Evolutionary conservation across 2,329 filamentous ascomycete genomes (phyloP), one percentile per base, ranked within the genome.

Genomic region (Trichoderma sp.): DNA sequence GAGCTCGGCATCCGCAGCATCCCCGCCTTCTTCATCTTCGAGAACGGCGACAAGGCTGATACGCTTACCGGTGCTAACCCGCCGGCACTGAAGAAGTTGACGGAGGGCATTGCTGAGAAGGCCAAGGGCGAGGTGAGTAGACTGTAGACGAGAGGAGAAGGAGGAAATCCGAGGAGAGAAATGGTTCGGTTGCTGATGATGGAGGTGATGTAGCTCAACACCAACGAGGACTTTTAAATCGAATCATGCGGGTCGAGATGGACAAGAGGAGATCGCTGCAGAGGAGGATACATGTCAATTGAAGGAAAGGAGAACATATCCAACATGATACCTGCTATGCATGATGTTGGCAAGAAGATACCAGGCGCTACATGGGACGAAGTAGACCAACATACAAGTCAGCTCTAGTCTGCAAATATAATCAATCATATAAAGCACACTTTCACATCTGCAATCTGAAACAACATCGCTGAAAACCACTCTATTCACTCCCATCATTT

Each of bases 11-110:
- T 89, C 73, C 79, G 81, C 29, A 82, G 84, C 74, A 85, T 89
- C 80, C 87, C 87, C 10, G 86, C 86, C 48, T 88, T 89, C 75
- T 78, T 86, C 74, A 84, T 88, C 78, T 87, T 89, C 77, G 82
- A 85, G 77, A 80, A 86, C 60, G 85, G 85, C 65, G 78, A 81
- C 52, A 79, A 79, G 75, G 78, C 64, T 73, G 81, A 83, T 72
- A 80, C 79, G 72, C 75, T 85, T 52, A 78, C 79, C 48, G 81
- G 79, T 50, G 78, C 78, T 39, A 78, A 75, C 65, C 78, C 78
- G 5, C 70, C 74, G 7, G 76, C 74, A 57, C 73, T 80, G 60
- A 70, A 76, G 69, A 75, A 76, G 68, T 64, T 71, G 22, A 70
- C 78, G 48, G 70, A 75, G 60, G 48, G 34, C 2, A 58, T 72